Evolutionary conservation across 164 flowering plant species (phyloP).

Genomic region (Nelumbo lutea): DNA sequence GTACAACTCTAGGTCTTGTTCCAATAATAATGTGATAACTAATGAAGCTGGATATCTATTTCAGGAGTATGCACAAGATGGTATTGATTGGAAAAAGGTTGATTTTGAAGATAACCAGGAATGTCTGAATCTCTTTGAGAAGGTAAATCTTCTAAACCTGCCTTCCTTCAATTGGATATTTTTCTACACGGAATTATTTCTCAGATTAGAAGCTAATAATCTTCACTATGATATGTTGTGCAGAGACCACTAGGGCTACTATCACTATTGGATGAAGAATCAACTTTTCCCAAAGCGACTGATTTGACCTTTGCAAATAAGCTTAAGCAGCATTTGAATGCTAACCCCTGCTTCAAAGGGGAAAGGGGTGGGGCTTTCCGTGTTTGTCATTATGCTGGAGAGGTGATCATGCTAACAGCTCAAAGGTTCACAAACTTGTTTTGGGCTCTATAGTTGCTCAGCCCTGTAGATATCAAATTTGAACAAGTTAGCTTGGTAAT

Average conservation of each 20-base stretch:
- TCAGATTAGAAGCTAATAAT: not conserved
- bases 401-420: slow-evolving; percentile 41
- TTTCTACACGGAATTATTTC: not conserved
- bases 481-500: not conserved
- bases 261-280: slow-evolving; percentile 84
- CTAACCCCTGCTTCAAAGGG: slow-evolving; percentile 63
- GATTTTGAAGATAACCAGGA: slow-evolving; percentile 88
- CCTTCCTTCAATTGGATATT: not conserved
- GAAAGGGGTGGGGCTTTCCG: slow-evolving; percentile 63
- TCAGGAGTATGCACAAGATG: slow-evolving; percentile 29
- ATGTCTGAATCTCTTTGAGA: slow-evolving; percentile 82
- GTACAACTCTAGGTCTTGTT: not conserved
- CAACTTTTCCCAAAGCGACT: slow-evolving; percentile 64
- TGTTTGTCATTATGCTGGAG: slow-evolving; percentile 79
- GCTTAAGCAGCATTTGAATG: slow-evolving; percentile 68
- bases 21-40: not conserved
- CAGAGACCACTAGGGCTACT: slow-evolving; percentile 89
- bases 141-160: slow-evolving; percentile 39
- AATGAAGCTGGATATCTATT: slow-evolving; percentile 2
- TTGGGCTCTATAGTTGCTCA: too few relatives aligned
- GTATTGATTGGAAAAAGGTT: slow-evolving; percentile 68
- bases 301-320: slow-evolving; percentile 81
- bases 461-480: not conserved
- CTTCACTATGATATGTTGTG: slow-evolving; percentile 13
- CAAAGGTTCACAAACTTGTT: slow-evolving; percentile 1